phyloP scores from a whole-genome alignment of 2,329 filamentous ascomycete genomes.

The Epichloe sibirici region DNA sequence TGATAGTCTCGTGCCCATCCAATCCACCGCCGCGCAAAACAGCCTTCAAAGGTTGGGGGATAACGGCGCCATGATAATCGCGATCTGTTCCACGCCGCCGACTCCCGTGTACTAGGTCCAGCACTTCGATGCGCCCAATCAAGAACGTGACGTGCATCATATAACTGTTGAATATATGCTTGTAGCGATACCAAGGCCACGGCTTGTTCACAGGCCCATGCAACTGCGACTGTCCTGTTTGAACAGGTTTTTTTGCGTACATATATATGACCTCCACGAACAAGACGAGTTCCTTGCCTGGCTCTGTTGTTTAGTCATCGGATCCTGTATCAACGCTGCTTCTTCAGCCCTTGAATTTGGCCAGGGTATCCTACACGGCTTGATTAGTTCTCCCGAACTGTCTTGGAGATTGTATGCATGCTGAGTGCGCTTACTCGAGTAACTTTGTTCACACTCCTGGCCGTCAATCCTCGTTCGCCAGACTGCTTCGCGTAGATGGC shows the following conservation, averaged over 20 bases:
- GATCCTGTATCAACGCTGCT: background rate
- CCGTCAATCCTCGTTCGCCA: conserved; percentile 62
- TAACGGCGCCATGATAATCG: background rate
- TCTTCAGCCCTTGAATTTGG: conserved; percentile 54
- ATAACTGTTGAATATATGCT: background rate
- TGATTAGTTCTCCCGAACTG: conserved; percentile 1
- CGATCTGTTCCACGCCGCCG: background rate
- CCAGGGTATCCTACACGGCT: conserved; percentile 44
- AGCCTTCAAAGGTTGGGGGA: background rate
- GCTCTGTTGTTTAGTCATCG: background rate
- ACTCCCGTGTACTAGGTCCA: background rate
- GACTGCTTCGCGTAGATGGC: conserved; percentile 62
- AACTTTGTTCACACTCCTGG: conserved; percentile 64
- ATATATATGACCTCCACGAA: background rate
- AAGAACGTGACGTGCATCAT: background rate
- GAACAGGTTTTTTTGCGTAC: background rate
- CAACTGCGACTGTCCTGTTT: background rate
- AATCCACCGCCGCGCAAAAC: background rate
- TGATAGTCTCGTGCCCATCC: conserved; percentile 13
- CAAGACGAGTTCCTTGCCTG: background rate
- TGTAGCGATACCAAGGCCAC: background rate
- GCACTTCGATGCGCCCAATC: too few species aligned
- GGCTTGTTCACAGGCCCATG: background rate
- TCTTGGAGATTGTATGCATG: background rate
- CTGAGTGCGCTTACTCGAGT: conserved; percentile 46